phyloP scores from a whole-genome alignment of 2,329 filamentous ascomycete genomes.

The Conoideocrella luteorostrata region DNA sequence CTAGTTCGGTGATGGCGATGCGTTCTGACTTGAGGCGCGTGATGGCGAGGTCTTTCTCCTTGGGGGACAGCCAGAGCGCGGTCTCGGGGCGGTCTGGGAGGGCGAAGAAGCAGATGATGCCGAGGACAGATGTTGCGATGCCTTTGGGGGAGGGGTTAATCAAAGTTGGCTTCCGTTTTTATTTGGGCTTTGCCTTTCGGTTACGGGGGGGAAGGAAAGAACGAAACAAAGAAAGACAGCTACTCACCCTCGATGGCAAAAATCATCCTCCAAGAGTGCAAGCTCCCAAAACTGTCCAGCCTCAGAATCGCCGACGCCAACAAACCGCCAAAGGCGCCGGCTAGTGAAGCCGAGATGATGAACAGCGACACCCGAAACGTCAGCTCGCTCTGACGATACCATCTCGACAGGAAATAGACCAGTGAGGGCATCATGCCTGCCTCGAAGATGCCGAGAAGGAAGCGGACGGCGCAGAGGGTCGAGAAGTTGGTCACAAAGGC shows the following conservation, averaged over 20 bases:
- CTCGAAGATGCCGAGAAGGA: conserved; percentile 55
- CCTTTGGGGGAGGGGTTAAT: too few species aligned
- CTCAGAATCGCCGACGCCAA: conserved; percentile 56
- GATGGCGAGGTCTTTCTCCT: conserved; percentile 57
- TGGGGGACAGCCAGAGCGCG: conserved; percentile 55
- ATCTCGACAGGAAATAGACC: conserved; percentile 58
- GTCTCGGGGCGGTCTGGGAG: conserved; percentile 61
- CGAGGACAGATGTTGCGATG: conserved; percentile 47
- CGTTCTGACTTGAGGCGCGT: conserved; percentile 54
- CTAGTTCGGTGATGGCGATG: conserved; percentile 48
- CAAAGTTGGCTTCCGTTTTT: too few species aligned
- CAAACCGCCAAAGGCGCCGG: conserved; percentile 62
- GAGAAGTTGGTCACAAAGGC: conserved; percentile 50
- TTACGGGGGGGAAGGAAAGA: not conserved
- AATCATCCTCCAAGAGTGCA: conserved; percentile 62
- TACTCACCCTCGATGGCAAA: conserved; percentile 54
- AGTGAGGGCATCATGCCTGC: conserved; percentile 61
- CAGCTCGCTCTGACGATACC: conserved; percentile 58
- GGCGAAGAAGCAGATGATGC: conserved; percentile 52
- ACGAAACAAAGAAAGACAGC: not conserved
- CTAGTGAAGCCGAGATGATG: conserved; percentile 59
- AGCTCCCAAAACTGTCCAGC: conserved; percentile 47
- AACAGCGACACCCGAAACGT: conserved; percentile 58
- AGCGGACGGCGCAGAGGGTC: conserved; percentile 47
- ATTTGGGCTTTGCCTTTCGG: too few species aligned